Base-by-base conservation (phyloP, 768 basidiomycete genomes). In the Russula brevipes region DNA sequence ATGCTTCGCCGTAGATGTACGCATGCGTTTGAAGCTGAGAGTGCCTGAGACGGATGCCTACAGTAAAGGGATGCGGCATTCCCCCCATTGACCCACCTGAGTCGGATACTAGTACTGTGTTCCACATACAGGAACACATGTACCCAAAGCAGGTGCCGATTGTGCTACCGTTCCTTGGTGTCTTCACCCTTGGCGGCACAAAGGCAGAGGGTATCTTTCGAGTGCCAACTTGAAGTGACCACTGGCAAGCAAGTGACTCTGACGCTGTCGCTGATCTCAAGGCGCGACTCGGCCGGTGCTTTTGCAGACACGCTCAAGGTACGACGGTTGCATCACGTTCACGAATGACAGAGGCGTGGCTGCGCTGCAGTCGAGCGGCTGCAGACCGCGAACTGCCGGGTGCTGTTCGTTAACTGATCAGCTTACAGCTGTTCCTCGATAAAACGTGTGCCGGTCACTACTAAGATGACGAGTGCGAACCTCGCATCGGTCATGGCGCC, bases 291-390 rank as follows among this genome's bases (percentile, higher is more conserved):
- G 93, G 96, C 72, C 83, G 87, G 68, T 94, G 93, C 2, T n/a
- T n/a, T n/a, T n/a, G 89, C 93, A 69, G 95, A 96, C 75, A 93
- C 88, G 46, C 79, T 94, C 64, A 90, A 95, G 65, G 87, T 98
- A 96, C 79, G 92, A 96, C 71, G 90, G 93, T 69, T 94, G 92
- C 69, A 84, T 96, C 57, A 80, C 81, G 42, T 80, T 79, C 58
- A 81, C 91, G 3, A 78, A 82, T 46, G 84, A 90, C 46, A 82
- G 88, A 0, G 76, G 81, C 11, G 83, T 85, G 5, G 89, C 70
- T 80, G 94, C 55, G 80, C 80, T 47, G 87, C 96, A 67, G 80
- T 96, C 19, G 79, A 83, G 68, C 81, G 84, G 11, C 80, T 98
- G n/a, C 95, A 95, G 17, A 89, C 87, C 14, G 86, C 91, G 71